Evolutionary conservation across 441 rosid species (phyloP), one percentile per base, ranked within the genome.

Genomic region (Pelargonium hybrid): DNA sequence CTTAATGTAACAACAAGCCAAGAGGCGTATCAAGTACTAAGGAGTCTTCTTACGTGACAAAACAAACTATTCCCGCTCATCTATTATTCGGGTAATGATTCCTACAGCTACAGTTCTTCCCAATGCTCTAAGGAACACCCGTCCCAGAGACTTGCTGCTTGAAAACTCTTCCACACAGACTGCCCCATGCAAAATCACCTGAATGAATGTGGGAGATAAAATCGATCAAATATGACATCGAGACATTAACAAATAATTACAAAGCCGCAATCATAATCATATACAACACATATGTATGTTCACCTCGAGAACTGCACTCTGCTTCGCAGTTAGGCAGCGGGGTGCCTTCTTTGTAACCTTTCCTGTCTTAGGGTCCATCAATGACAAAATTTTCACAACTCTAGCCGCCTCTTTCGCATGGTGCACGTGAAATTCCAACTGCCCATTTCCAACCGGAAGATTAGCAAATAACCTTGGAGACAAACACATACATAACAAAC

Each of bases 381-480:
- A 54, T 47, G 96, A 84, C 70, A 81, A 54, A 71, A 92, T 87
- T 70, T 76, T 89, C 70, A 70, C 80, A 65, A 95, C 86, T 73
- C 82, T 86, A 26, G 96, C 97, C 68, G 88, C 98, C 79, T 87
- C 97, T 82, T 89, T 90, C 14, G 88, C 89, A 37, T 92, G 99
- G 75, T 90, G 96, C 73, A 88, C 75, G 68, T 95, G 97, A 78
- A 93, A 87, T 81, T 95, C 99, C 90, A 92, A 70, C 99, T 95
- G 84, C 79, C 56, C 17, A 71, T 64, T 25, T 1, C 48, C 41
- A 66, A 21, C 69, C 68, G 37, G 54, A 76, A 26, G 6, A 79
- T 75, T 37, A 37, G 43, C 10, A 48, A 7, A 54, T 54, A 31
- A 13, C 15, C 56, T 17, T 54, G 3, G 37, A 43, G 31, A 29